A percentile compares a stretch with the other conserved stretches of the same genome.
Conservation (phyloP, 177 flowering plant species). For the Vitis hybrid region DNA sequence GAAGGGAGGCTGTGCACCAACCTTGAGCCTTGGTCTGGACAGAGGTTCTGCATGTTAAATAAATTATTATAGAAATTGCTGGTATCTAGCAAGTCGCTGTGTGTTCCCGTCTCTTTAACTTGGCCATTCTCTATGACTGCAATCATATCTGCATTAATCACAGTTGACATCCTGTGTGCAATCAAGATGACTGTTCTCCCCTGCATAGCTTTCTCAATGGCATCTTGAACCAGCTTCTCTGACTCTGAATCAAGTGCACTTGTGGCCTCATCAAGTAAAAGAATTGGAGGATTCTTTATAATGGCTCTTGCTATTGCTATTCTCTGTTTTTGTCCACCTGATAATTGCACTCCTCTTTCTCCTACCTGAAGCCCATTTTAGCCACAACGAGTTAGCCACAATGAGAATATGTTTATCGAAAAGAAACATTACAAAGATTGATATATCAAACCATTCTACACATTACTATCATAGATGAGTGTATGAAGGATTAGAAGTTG, state of each 20-base stretch:
- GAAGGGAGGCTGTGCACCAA: slow-evolving; percentile 12
- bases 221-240: slow-evolving; percentile 73
- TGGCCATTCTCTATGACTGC: slow-evolving; percentile 60
- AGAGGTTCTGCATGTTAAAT: slow-evolving; percentile 52
- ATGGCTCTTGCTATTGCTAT: slow-evolving; percentile 80
- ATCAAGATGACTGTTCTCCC: slow-evolving; percentile 69
- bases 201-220: slow-evolving; percentile 66
- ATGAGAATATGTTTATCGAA: neutral
- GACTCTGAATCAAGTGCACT: slow-evolving; percentile 82
- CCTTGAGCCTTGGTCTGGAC: slow-evolving; percentile 32
- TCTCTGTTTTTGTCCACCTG: slow-evolving; percentile 82
- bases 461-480: too few relatives aligned
- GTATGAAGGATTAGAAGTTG: neutral
- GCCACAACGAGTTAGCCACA: neutral
- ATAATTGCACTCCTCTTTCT: slow-evolving; percentile 63
- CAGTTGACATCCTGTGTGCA: slow-evolving; percentile 75
- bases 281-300: slow-evolving; percentile 68
- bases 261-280: slow-evolving; percentile 80
- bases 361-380: slow-evolving; percentile 49
- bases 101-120: slow-evolving; percentile 55
- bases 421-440: neutral
- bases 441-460: too few relatives aligned
- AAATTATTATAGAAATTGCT: slow-evolving; percentile 46
- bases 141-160: slow-evolving; percentile 62
- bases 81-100: slow-evolving; percentile 43